Conservation (phyloP, 495 filamentous ascomycete species). For the Xylaria venustula region DNA sequence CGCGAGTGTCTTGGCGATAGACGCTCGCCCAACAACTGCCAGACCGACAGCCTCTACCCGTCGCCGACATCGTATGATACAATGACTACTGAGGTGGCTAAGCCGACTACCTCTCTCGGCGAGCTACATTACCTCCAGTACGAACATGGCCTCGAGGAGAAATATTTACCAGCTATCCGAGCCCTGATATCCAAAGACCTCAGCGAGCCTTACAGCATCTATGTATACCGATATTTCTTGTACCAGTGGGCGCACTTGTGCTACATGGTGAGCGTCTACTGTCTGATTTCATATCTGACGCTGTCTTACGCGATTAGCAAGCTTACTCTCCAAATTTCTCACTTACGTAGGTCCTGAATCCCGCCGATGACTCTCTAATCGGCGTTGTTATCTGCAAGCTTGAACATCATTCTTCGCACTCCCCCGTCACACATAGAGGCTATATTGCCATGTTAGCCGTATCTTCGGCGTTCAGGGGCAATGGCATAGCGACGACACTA, state of each 20-base stretch:
- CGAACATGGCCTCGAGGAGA: slow-evolving; percentile 69
- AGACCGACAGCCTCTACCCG: not conserved
- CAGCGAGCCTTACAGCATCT: slow-evolving; percentile 98
- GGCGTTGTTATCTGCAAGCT: slow-evolving; percentile 97
- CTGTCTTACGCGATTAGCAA: not conserved
- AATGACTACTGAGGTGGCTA: slow-evolving; percentile 24
- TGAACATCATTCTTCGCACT: slow-evolving; percentile 72
- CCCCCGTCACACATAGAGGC: slow-evolving; percentile 75
- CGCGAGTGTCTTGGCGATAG: not conserved
- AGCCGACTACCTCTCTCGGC: slow-evolving; percentile 34
- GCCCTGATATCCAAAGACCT: slow-evolving; percentile 94
- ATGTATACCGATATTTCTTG: slow-evolving; percentile 97
- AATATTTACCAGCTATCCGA: slow-evolving; percentile 84
- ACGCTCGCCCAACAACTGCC: not conserved
- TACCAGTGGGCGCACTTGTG: slow-evolving; percentile 98
- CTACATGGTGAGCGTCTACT: slow-evolving; percentile 64
- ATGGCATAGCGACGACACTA: slow-evolving; percentile 86
- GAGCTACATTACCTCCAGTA: slow-evolving; percentile 84
- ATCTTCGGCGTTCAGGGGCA: slow-evolving; percentile 69
- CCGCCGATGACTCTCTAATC: slow-evolving; percentile 51
- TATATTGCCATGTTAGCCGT: slow-evolving; percentile 99
- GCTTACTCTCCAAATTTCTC: slow-evolving; percentile 7
- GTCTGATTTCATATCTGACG: not conserved
- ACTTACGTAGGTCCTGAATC: slow-evolving; percentile 63
- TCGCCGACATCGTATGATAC: too few relatives aligned